Conservation (phyloP, 768 basidiomycete species). For the Mycena latifolia region DNA sequence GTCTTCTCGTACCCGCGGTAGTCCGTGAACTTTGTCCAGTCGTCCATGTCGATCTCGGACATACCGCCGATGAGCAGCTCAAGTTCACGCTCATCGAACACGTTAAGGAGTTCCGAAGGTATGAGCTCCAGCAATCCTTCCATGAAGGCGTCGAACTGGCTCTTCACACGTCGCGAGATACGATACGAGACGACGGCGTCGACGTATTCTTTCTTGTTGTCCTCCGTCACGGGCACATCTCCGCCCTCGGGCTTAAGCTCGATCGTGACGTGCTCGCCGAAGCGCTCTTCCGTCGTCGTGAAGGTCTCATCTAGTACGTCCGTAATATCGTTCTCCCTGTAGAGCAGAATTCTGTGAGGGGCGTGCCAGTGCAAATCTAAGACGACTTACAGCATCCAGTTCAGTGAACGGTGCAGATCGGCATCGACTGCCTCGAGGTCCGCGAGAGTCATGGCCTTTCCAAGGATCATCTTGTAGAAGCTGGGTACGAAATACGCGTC, state of each 20-base stretch:
- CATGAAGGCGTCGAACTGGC: constrained; percentile 90
- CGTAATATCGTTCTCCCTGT: constrained; percentile 82
- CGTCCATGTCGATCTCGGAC: constrained; percentile 94
- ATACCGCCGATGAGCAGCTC: constrained; percentile 94
- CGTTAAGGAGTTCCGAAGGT: constrained; percentile 85
- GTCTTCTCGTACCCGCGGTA: constrained; percentile 90
- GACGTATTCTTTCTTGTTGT: constrained; percentile 85
- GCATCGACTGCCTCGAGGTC: constrained; percentile 81
- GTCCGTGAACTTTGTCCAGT: constrained; percentile 95
- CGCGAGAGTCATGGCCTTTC: constrained; percentile 67
- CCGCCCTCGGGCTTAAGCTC: constrained; percentile 76
- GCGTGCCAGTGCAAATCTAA: neutral
- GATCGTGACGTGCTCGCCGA: constrained; percentile 77
- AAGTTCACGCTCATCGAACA: constrained; percentile 92
- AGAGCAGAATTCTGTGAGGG: constrained; percentile 5
- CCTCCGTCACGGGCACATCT: constrained; percentile 73
- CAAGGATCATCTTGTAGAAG: constrained; percentile 84
- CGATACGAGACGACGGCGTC: constrained; percentile 85
- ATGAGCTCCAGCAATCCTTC: constrained; percentile 88
- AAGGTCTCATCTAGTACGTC: constrained; percentile 82
- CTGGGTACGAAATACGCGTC: constrained; percentile 86
- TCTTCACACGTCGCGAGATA: constrained; percentile 83
- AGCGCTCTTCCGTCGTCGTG: constrained; percentile 77
- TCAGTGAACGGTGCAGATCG: constrained; percentile 75
- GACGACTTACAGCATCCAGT: constrained; percentile 78